phyloP scores from a whole-genome alignment of 1,284 basidiomycete species.

The Exobasidium cylindrosporum region DNA sequence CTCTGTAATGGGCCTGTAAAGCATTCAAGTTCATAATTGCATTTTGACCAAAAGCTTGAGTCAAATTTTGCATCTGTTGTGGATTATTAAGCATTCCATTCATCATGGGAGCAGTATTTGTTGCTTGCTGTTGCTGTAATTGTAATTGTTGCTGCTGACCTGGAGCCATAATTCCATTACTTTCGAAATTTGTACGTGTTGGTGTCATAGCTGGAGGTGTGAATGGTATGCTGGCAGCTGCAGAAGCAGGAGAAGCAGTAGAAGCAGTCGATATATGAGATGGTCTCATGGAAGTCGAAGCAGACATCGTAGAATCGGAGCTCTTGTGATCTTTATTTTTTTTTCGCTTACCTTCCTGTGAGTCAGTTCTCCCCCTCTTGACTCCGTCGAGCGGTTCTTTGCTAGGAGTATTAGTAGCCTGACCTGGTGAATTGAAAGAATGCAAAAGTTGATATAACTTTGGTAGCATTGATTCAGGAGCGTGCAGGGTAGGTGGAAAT shows the following conservation, averaged over 20 bases:
- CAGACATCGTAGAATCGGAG: background rate
- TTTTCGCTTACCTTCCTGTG: background rate
- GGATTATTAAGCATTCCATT: constrained; percentile 11
- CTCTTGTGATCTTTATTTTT: background rate
- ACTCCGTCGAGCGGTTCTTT: background rate
- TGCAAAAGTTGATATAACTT: constrained; percentile 29
- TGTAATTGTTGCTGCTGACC: constrained; percentile 7
- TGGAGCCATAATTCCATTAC: constrained; percentile 21
- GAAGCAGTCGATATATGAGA: no score
- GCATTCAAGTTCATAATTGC: constrained; percentile 36
- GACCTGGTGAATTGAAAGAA: background rate
- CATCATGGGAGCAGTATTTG: background rate
- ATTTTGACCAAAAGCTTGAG: constrained; percentile 40
- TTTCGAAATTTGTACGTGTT: background rate
- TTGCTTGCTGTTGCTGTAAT: constrained; percentile 1
- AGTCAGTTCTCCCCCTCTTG: background rate
- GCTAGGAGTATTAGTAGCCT: background rate
- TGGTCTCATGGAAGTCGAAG: no score
- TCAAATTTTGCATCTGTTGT: constrained; percentile 34
- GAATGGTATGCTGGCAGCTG: constrained; percentile 12
- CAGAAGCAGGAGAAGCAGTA: background rate
- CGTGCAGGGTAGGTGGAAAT: constrained; percentile 26
- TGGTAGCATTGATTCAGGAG: constrained; percentile 26
- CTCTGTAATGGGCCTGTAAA: constrained; percentile 33
- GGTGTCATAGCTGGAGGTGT: constrained; percentile 2